Conservation (phyloP, 441 rosid genomes). For the Metrosideros polymorpha region DNA sequence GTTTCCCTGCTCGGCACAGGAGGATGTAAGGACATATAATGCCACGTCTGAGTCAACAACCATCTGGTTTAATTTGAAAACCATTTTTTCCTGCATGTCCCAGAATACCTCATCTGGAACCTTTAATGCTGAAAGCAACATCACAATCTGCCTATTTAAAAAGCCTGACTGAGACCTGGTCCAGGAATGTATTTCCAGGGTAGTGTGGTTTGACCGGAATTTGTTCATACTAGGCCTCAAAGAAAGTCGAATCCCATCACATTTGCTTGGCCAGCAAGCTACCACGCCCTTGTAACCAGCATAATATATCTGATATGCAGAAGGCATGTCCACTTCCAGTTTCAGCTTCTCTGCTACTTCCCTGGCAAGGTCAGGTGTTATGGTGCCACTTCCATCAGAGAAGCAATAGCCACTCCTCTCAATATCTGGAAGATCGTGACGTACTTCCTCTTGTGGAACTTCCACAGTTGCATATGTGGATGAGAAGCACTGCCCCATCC, state of each 20-base stretch:
- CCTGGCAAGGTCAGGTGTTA: conserved; percentile 70
- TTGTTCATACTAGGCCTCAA: conserved; percentile 72
- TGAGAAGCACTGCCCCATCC: conserved; percentile 95
- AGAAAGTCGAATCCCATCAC: conserved; percentile 50
- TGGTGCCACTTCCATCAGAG: conserved; percentile 89
- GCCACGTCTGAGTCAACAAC: conserved; percentile 63
- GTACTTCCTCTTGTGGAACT: conserved; percentile 41
- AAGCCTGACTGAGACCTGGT: conserved; percentile 91
- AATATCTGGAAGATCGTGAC: conserved; percentile 44
- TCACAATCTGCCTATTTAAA: conserved; percentile 80
- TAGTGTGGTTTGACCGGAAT: conserved; percentile 54
- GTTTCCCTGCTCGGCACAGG: conserved; percentile 70
- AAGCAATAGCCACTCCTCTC: conserved; percentile 46
- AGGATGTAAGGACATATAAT: conserved; percentile 67
- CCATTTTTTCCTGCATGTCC: too few relatives aligned
- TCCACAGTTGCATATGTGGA: conserved; percentile 85
- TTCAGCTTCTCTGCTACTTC: conserved; percentile 66
- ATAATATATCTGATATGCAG: conserved; percentile 87
- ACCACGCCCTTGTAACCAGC: conserved; percentile 96
- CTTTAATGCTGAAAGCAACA: conserved; percentile 48
- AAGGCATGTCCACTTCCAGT: conserved; percentile 45
- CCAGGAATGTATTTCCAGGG: conserved; percentile 82
- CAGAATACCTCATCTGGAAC: conserved; percentile 62
- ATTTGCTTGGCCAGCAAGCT: conserved; percentile 79
- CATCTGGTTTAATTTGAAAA: conserved; percentile 52